Conservation (phyloP, 345 rosid species). For the Microcos paniculata region DNA sequence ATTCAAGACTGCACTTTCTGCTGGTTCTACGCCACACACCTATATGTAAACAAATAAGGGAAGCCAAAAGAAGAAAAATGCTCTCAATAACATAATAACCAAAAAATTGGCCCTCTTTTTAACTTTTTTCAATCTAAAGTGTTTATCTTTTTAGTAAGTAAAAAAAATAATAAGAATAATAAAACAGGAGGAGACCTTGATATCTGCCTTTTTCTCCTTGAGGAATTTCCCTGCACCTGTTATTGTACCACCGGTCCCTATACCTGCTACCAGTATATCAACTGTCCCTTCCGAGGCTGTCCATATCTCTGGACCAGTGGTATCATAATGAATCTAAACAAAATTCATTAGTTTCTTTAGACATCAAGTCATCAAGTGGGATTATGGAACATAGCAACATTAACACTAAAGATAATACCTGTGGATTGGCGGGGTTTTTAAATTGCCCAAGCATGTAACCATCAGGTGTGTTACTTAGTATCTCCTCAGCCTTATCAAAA, state of each 20-base stretch:
- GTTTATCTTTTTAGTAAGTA: neutral
- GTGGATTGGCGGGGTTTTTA: slow-evolving; percentile 47
- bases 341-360: neutral
- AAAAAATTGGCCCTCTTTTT: neutral
- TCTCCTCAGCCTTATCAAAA: slow-evolving; percentile 51
- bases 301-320: slow-evolving; percentile 80
- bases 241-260: slow-evolving; percentile 67
- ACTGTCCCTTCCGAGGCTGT: slow-evolving; percentile 52
- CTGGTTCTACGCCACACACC: slow-evolving; percentile 49
- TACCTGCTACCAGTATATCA: slow-evolving; percentile 48
- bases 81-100: neutral
- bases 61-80: neutral
- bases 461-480: slow-evolving; percentile 52
- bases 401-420: slow-evolving; percentile 32
- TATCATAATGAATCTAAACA: slow-evolving; percentile 67
- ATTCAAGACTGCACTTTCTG: slow-evolving; percentile 44
- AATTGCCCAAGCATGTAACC: slow-evolving; percentile 34
- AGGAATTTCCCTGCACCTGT: slow-evolving; percentile 69
- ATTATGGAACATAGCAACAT: neutral
- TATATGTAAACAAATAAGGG: neutral
- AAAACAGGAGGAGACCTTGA: slow-evolving; percentile 47
- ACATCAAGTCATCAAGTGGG: slow-evolving; percentile 37
- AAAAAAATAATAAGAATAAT: too few species aligned
- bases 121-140: neutral
- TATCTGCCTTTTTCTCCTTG: slow-evolving; percentile 58